Conservation (phyloP, 2,329 filamentous ascomycete genomes). For the Aspergillus sergii region DNA sequence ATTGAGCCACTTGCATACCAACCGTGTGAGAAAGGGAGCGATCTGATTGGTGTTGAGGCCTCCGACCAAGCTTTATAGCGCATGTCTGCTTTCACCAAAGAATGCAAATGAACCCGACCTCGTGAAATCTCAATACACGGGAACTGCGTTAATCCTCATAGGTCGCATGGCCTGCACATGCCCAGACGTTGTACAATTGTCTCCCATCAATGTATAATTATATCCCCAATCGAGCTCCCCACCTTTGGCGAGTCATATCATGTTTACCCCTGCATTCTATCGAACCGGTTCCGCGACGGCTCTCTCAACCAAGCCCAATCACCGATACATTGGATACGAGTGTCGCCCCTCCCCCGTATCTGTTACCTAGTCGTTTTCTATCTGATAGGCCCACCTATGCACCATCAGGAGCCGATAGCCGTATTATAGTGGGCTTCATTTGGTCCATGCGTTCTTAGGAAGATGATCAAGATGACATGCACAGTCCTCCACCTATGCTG, state of each 20-base stretch:
- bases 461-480: not conserved
- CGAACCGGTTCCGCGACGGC: constrained; percentile 3
- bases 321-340: constrained; percentile 10
- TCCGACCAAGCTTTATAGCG: constrained; percentile 25
- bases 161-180: not conserved
- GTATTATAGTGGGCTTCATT: not conserved
- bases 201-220: not conserved
- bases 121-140: constrained; percentile 4
- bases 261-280: constrained; percentile 11
- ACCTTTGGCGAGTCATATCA: not conserved
- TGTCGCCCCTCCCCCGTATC: constrained; percentile 1
- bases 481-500: not conserved
- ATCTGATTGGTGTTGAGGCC: constrained; percentile 12
- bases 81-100: not conserved
- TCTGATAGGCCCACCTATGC: constrained; percentile 5
- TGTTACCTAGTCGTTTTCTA: not conserved
- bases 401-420: not conserved
- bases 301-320: constrained; percentile 3
- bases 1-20: constrained; percentile 18
- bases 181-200: constrained; percentile 1
- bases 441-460: not conserved
- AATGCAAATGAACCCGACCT: not conserved
- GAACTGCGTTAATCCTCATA: not conserved
- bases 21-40: not conserved
- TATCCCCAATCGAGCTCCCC: not conserved